phyloP scores from a whole-genome alignment of 139 green algal species.

The Bryopsis sp. region DNA sequence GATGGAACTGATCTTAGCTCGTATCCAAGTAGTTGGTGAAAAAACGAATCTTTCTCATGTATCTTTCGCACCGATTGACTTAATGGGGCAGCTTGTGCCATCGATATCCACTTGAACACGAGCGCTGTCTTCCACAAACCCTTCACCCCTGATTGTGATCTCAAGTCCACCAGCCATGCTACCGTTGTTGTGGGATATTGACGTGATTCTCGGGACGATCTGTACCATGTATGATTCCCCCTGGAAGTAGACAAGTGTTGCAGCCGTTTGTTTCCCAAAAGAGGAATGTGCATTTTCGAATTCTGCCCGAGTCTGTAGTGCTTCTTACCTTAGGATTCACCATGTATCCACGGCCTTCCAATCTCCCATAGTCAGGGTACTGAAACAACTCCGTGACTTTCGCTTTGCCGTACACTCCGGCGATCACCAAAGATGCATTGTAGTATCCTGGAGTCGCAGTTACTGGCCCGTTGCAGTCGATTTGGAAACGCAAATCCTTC shows the following conservation, averaged over 20 bases:
- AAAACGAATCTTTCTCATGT: not conserved
- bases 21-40: too few species aligned
- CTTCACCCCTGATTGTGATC: not conserved
- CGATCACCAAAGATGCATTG: not conserved
- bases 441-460: not conserved
- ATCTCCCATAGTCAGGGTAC: not conserved
- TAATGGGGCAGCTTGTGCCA: not conserved
- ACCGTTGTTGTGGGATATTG: not conserved
- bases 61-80: not conserved
- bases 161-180: conserved; percentile 1
- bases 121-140: not conserved
- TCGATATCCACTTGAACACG: not conserved
- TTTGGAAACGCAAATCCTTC: not conserved
- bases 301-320: not conserved
- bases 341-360: not conserved
- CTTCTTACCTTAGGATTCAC: not conserved
- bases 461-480: not conserved
- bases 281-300: too few species aligned
- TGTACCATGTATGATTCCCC: conserved; percentile 7
- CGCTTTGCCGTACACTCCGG: not conserved
- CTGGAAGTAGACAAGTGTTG: not conserved
- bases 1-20: too few species aligned
- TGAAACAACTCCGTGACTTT: not conserved
- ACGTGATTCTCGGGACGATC: not conserved
- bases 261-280: not conserved